Conservation (phyloP, 2,329 filamentous ascomycete genomes). For the Alternaria consortialis region DNA sequence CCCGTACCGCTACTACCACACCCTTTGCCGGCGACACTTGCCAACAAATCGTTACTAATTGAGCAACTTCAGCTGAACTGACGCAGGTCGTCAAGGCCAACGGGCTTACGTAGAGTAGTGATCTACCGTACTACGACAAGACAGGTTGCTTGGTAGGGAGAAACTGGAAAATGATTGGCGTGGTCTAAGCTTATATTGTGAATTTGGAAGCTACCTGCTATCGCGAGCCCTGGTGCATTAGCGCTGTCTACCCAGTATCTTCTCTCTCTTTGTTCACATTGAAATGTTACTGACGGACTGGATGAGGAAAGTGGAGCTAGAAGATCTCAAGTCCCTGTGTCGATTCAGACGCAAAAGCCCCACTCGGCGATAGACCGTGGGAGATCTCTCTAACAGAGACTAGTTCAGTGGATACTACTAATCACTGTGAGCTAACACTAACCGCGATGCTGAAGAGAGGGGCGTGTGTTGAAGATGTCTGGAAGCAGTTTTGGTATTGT, state of each 20-base stretch:
- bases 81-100: background rate
- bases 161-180: background rate
- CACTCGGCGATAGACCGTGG: background rate
- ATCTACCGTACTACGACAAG: background rate
- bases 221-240: background rate
- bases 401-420: background rate
- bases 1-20: background rate
- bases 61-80: background rate
- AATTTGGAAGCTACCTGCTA: background rate
- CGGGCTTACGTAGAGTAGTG: background rate
- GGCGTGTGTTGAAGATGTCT: background rate
- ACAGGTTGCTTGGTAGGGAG: background rate
- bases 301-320: background rate
- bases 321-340: background rate
- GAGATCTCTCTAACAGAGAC: background rate
- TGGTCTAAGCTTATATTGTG: background rate
- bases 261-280: background rate
- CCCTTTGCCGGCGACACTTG: background rate
- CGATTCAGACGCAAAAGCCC: conserved; percentile 3
- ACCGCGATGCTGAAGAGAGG: background rate
- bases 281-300: background rate
- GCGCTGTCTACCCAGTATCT: background rate
- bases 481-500: background rate
- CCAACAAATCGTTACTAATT: background rate
- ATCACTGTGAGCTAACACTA: background rate